These are phyloP conservation scores for Hypomyces rosellus DNA, from an alignment of 2,329 filamentous ascomycete genomes.

Conservation along the genomic window DNA sequence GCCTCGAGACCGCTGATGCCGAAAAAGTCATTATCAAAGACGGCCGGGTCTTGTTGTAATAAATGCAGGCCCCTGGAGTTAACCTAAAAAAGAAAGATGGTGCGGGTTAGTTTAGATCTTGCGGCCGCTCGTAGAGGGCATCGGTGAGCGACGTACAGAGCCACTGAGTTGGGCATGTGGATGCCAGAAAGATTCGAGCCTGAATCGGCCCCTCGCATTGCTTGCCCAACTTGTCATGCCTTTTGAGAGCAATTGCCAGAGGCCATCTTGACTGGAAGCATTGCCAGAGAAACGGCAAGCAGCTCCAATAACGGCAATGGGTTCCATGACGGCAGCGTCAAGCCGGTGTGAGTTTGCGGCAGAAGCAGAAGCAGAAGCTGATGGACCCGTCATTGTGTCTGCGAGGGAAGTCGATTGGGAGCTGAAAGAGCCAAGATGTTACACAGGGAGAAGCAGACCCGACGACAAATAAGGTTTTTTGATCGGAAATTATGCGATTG, in stretches of 20 bases:
- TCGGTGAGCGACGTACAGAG: constrained; percentile 5
- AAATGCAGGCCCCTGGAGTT: constrained; percentile 9
- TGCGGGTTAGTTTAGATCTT: neutral
- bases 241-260: constrained; percentile 30
- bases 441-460: neutral
- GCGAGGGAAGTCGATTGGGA: neutral
- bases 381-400: too few species aligned
- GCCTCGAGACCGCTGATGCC: constrained; percentile 10
- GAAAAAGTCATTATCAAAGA: constrained; percentile 12
- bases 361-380: too few species aligned
- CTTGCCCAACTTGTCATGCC: constrained; percentile 13
- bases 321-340: constrained; percentile 18
- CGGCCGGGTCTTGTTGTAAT: constrained; percentile 8
- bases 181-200: constrained; percentile 12
- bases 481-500: constrained; percentile 7
- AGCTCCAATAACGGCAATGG: constrained; percentile 38
- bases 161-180: constrained; percentile 9
- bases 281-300: constrained; percentile 34
- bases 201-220: constrained; percentile 9
- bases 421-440: neutral
- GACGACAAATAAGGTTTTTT: neutral
- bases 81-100: neutral
- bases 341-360: constrained; percentile 2
- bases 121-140: neutral
- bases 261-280: constrained; percentile 25